Percentiles rank a stretch among this genome's conserved stretches.
These are phyloP conservation scores for Straminergon stramineum DNA, from an alignment of 225 moss, liverwort and hornwort genomes.

Conservation along the genomic window DNA sequence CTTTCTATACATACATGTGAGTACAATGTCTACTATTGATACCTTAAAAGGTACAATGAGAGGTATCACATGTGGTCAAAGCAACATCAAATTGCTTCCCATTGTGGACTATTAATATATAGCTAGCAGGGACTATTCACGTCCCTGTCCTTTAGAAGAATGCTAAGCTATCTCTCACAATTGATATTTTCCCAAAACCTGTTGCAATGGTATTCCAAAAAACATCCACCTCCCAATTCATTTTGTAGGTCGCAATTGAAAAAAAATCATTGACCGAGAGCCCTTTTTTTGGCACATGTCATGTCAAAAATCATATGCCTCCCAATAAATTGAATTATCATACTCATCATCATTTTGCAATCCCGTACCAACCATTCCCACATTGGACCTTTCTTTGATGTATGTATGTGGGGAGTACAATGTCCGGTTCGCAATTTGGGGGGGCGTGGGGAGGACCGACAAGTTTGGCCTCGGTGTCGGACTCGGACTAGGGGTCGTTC, in stretches of 20 bases:
- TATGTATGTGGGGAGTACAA: background rate
- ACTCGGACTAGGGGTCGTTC: too few species aligned
- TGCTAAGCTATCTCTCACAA: background rate
- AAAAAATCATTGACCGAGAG: background rate
- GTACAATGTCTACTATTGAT: too few species aligned
- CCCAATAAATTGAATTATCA: too few species aligned
- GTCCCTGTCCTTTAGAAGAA: background rate
- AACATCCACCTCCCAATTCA: background rate
- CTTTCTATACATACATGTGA: too few species aligned
- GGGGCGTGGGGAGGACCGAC: too few species aligned
- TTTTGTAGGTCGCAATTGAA: accelerated
- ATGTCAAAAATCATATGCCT: accelerated
- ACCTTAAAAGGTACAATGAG: background rate
- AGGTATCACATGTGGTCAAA: background rate
- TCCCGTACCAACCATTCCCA: background rate
- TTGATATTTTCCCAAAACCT: background rate
- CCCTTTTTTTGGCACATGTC: background rate
- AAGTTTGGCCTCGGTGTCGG: too few species aligned
- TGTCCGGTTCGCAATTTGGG: too few species aligned
- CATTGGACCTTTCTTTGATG: background rate
- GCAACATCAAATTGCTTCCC: background rate
- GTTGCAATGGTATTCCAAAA: background rate
- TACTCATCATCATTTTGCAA: too few species aligned
- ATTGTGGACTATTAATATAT: background rate
- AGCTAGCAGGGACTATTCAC: background rate